Conservation (phyloP, 805 yeast species). For the Scheffersomyces coipomensis region DNA sequence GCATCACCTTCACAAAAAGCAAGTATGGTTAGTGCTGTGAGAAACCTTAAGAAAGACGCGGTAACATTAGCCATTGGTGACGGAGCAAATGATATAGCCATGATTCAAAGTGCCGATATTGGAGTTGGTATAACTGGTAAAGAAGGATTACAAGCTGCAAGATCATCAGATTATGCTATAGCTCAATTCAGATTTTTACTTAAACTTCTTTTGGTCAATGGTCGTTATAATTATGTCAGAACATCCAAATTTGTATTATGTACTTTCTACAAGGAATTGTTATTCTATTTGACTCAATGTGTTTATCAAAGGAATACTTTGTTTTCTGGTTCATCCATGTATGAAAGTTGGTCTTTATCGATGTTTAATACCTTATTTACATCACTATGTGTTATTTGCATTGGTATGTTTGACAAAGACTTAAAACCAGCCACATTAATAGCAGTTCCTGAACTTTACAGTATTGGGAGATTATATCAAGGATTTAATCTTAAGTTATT, state of each 20-base stretch:
- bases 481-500: conserved; percentile 73
- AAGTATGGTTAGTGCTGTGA: conserved; percentile 76
- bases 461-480: conserved; percentile 69
- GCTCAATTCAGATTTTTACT: conserved; percentile 88
- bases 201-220: conserved; percentile 87
- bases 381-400: conserved; percentile 82
- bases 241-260: conserved; percentile 89
- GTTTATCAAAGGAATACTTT: conserved; percentile 81
- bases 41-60: conserved; percentile 60
- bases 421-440: conserved; percentile 81
- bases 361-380: conserved; percentile 97
- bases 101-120: conserved; percentile 98
- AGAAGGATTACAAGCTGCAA: conserved; percentile 95
- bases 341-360: conserved; percentile 94
- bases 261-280: conserved; percentile 90
- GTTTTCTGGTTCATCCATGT: conserved; percentile 90
- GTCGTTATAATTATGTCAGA: conserved; percentile 90
- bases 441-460: conserved; percentile 88
- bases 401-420: conserved; percentile 96
- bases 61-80: conserved; percentile 97
- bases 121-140: conserved; percentile 97
- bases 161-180: conserved; percentile 91
- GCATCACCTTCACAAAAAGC: conserved; percentile 98
- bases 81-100: conserved; percentile 98
- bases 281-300: conserved; percentile 86